Conservation (phyloP, 345 rosid genomes). For the Acer saccharum region DNA sequence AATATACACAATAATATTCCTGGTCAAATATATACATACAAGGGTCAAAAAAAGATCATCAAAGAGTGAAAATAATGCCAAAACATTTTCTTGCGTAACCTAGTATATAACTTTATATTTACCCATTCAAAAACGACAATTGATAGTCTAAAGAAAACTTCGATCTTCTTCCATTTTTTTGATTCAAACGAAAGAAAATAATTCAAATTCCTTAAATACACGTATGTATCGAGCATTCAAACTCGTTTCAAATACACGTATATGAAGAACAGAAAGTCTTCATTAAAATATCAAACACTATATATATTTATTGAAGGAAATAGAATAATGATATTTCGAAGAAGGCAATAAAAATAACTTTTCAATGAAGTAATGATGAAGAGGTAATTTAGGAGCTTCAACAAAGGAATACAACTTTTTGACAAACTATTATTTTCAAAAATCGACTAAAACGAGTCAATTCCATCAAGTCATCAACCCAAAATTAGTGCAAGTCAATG, state of each 20-base stretch:
- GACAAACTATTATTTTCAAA: background rate
- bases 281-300: background rate
- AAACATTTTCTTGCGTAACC: background rate
- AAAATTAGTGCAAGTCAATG: constrained; percentile 22
- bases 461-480: constrained; percentile 2
- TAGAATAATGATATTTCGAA: too few relatives aligned
- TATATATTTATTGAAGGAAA: too few relatives aligned
- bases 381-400: background rate
- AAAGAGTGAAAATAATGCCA: background rate
- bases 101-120: background rate
- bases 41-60: background rate
- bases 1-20: background rate
- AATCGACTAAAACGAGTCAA: constrained; percentile 21
- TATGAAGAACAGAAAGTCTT: background rate
- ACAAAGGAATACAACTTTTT: background rate
- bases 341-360: constrained; percentile 14
- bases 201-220: background rate
- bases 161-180: background rate
- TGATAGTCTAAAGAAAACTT: background rate
- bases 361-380: background rate
- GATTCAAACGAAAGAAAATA: background rate
- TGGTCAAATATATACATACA: background rate
- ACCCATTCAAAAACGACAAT: background rate
- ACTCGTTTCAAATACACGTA: background rate
- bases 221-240: too few relatives aligned